Evolutionary conservation across 345 rosid species (phyloP).

Genomic region (Physaria fendleri): DNA sequence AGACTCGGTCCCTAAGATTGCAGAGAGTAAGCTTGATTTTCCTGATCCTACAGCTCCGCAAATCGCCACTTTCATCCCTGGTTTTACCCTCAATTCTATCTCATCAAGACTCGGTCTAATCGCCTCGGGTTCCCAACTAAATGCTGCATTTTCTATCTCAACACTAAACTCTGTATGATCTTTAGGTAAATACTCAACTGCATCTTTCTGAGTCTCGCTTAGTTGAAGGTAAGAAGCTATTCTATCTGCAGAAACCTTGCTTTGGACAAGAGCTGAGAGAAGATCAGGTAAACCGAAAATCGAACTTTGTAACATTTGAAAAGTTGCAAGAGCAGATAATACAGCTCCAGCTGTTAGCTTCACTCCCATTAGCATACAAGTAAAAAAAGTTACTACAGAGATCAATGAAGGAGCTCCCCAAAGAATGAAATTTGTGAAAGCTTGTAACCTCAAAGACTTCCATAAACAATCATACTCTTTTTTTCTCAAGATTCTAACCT

Average conservation of each 20-base stretch:
- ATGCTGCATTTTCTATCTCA: slow-evolving; percentile 56
- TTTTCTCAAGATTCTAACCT: slow-evolving; percentile 48
- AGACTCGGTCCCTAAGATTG: slow-evolving; percentile 63
- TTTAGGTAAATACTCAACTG: slow-evolving; percentile 42
- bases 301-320: slow-evolving; percentile 86
- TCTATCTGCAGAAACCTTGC: slow-evolving; percentile 82
- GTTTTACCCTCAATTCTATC: slow-evolving; percentile 53
- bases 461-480: slow-evolving; percentile 63
- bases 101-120: slow-evolving; percentile 48
- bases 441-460: slow-evolving; percentile 53
- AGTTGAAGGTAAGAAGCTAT: slow-evolving; percentile 66
- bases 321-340: slow-evolving; percentile 80
- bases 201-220: slow-evolving; percentile 62
- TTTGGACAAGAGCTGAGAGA: slow-evolving; percentile 63
- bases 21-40: slow-evolving; percentile 79
- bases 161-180: slow-evolving; percentile 40
- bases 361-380: slow-evolving; percentile 55
- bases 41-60: slow-evolving; percentile 91
- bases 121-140: slow-evolving; percentile 62
- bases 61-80: slow-evolving; percentile 85
- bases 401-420: slow-evolving; percentile 91
- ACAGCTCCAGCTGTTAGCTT: slow-evolving; percentile 84
- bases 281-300: slow-evolving; percentile 81
- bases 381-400: slow-evolving; percentile 65
- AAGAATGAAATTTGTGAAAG: slow-evolving; percentile 64